Percentiles rank a stretch among this genome's conserved stretches.
These are phyloP conservation scores for Epichloe uncinata DNA, from an alignment of 2,329 filamentous ascomycete species.

Conservation along the genomic window DNA sequence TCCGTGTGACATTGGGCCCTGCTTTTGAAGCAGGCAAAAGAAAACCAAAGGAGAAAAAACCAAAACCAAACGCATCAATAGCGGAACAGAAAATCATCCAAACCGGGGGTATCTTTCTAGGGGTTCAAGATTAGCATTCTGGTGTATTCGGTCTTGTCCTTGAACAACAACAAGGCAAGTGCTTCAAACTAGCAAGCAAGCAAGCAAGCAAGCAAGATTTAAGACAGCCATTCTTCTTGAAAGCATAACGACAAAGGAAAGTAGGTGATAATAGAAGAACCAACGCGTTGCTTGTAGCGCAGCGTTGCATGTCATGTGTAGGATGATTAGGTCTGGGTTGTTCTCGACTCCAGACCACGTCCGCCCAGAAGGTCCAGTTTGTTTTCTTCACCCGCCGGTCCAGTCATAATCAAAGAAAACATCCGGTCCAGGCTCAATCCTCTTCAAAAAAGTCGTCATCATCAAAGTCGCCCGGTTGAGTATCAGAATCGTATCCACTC, in stretches of 20 bases:
- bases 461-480: conserved; percentile 44
- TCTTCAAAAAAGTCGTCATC: conserved; percentile 47
- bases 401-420: not conserved
- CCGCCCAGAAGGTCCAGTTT: not conserved
- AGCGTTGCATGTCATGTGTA: not conserved
- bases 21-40: not conserved
- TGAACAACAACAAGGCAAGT: not conserved
- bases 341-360: too few relatives aligned
- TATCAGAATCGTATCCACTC: conserved; percentile 47
- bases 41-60: conserved; percentile 2
- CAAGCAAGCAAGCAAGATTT: not conserved
- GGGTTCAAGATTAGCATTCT: conserved; percentile 17
- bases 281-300: not conserved
- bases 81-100: conserved; percentile 12
- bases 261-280: not conserved
- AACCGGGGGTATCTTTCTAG: conserved; percentile 27
- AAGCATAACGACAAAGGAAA: conserved; percentile 2
- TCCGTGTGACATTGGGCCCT: not conserved
- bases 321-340: not conserved
- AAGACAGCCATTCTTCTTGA: conserved; percentile 1
- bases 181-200: not conserved
- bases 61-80: conserved; percentile 3
- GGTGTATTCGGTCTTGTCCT: conserved; percentile 4
- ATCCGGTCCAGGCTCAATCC: conserved; percentile 16
- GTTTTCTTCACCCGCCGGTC: not conserved